Evolutionary conservation across 164 flowering plant species (phyloP), one percentile per base, ranked within the genome.

Genomic region (Litsea cubeba): DNA sequence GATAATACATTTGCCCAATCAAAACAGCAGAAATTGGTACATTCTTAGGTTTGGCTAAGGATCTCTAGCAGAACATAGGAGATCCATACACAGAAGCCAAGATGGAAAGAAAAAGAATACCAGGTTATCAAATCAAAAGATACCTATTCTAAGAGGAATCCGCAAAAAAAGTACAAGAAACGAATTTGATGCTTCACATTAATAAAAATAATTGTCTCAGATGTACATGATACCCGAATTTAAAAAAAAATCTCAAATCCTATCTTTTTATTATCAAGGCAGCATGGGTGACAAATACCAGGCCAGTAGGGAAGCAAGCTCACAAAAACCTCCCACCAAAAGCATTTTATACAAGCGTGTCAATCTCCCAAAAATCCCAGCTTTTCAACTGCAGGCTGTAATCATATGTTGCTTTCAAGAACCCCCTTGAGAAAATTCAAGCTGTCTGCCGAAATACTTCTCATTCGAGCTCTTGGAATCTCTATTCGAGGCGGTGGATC

Each of bases 381-480:
- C n/a, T 30, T 22, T 23, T 35, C 12, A 14, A 46, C 40, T 12
- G 26, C 46, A 23, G 20, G 14, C 11, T 5, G n/a, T 20, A 30
- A 24, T 82, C 77, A 83, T 32, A n/a, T 73, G 69, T 72, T 74
- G 65, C 86, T 71, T 25, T 91, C 95, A 78, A 94, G 76, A 4
- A 82, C 94, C 63, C 94, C 94, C 78, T 91, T 87, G 62, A 94
- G 88, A 72, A 90, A 79, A 82, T 87, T 88, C 76, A 94, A 72
- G 58, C 95, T 97, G 69, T 92, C 97, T 8, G 91, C 87, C 7
- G 98, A 94, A 72, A 94, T 91, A 74, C 97, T 94, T 82, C 97
- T 82, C 2, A 86, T 82, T 10, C 88, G 83, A 2, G 85, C 46
- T 49, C 78, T 86, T 50, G 89, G 88, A 14, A 89, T 79, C 80